Conservation (phyloP, 2,329 filamentous ascomycete genomes). For the Scopulariopsis brevicaulis region DNA sequence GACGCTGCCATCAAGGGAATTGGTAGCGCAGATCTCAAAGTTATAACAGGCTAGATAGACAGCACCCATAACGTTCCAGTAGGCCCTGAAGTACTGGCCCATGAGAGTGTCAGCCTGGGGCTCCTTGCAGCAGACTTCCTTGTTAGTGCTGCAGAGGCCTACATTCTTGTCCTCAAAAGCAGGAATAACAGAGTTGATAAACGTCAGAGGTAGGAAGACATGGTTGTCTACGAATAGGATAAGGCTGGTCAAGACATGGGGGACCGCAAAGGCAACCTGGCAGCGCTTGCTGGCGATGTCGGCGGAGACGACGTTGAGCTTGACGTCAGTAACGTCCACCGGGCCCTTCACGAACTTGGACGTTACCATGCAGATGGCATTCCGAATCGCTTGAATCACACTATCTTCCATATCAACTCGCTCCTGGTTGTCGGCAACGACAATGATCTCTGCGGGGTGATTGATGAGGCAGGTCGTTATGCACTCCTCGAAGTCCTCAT, state of each 20-base stretch:
- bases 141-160: slow-evolving; percentile 44
- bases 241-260: slow-evolving; percentile 23
- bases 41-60: slow-evolving; percentile 52
- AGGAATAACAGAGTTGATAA: slow-evolving; percentile 28
- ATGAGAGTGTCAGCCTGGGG: slow-evolving; percentile 15
- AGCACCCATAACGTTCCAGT: slow-evolving; percentile 37
- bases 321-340: no score
- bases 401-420: no score
- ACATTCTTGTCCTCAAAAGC: slow-evolving; percentile 31
- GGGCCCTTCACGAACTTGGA: no score
- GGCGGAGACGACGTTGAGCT: no score
- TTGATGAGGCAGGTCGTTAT: no score
- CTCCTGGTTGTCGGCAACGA: no score
- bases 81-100: slow-evolving; percentile 20
- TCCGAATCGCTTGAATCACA: no score
- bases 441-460: no score
- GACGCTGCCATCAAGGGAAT: slow-evolving; percentile 44
- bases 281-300: slow-evolving; percentile 30
- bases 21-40: slow-evolving; percentile 45
- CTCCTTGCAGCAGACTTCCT: slow-evolving; percentile 31
- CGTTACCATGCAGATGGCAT: no score
- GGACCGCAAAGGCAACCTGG: slow-evolving; percentile 31
- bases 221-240: slow-evolving; percentile 39
- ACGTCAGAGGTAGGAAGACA: slow-evolving; percentile 33
- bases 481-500: no score